Evolutionary conservation across 306 rosid genomes (phyloP), one percentile per base, ranked within the genome.

Genomic region (Cucurbita argyrosperma): DNA sequence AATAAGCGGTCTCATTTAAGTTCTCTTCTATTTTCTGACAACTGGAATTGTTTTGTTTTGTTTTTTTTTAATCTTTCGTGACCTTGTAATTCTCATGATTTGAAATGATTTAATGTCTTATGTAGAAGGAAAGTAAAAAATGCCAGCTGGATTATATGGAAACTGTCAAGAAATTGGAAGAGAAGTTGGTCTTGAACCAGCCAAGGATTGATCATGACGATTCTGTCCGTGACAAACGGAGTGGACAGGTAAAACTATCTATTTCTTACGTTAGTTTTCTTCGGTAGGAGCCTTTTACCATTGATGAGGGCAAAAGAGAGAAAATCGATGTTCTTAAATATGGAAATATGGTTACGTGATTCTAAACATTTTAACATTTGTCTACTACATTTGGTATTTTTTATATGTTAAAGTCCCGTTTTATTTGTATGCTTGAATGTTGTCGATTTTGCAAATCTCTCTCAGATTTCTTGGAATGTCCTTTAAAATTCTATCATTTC

Each of bases 71-170:
- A 12, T 26, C 40, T 58, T 13, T 37, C 67, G 37, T 2, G 21
- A 62, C 68, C 47, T 37, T 5, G 13, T 35, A 60, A 38, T 13
- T 37, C 68, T 62, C 40, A 4, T 37, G n/a, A 26, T 14, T 3
- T 40, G 38, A 23, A 49, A 66, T 83, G 47, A 35, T 82, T 37
- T 68, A 54, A 43, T 71, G 57, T 59, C 79, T 37, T 23, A 59
- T 86, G 91, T 64, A 94, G 99, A 91, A 89, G 82, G 97, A 94
- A 83, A 88, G 90, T 82, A 76, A 78, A 76, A 91, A 91, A 84
- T 88, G 96, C 81, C 99, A 91, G 82, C 82, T 94, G 96, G 95
- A 94, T 84, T 94, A 94, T 80, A 89, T 94, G 96, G 97, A 89
- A 82, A 83, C 88, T 67, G 96, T 94, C 71, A 94, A 94, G 86